Evolutionary conservation across 148 eudicot species (phyloP).

Genomic region (Drosera capensis): DNA sequence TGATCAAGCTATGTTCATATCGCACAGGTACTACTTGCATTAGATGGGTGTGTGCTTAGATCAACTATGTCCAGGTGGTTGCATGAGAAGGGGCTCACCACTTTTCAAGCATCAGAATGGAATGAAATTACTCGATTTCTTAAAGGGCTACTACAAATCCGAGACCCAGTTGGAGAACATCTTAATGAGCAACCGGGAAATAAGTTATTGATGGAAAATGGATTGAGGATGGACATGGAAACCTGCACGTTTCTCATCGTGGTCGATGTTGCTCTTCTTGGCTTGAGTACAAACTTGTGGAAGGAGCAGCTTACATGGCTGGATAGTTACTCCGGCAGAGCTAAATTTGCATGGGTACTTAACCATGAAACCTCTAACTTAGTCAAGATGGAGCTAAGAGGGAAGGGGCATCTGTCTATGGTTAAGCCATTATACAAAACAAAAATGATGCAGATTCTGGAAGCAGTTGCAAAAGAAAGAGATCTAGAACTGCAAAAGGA

Average conservation of each 20-base stretch:
- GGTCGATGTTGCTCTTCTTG: constrained; percentile 58
- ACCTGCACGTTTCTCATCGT: constrained; percentile 34
- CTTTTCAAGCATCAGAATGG: constrained; percentile 77
- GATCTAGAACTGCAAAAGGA: constrained; percentile 21
- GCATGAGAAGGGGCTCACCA: constrained; percentile 32
- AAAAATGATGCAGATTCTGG: constrained; percentile 77
- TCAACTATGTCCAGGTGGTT: constrained; percentile 55
- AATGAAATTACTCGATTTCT: constrained; percentile 75
- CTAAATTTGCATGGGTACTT: constrained; percentile 68
- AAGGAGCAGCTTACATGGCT: constrained; percentile 64
- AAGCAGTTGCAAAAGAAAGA: constrained; percentile 41
- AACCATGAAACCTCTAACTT: constrained; percentile 66
- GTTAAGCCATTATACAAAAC: constrained; percentile 82
- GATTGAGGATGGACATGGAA: constrained; percentile 6
- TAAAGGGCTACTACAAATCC: constrained; percentile 23
- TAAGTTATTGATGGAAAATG: constrained; percentile 11
- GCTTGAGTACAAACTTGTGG: constrained; percentile 70
- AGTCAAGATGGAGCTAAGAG: constrained; percentile 57
- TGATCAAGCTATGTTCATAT: background rate
- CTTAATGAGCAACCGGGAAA: constrained; percentile 9
- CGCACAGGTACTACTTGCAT: constrained; percentile 79
- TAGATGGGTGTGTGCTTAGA: constrained; percentile 59
- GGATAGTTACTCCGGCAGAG: constrained; percentile 28
- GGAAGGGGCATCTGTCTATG: constrained; percentile 64
- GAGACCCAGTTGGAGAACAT: constrained; percentile 13